Conservation (phyloP, 768 basidiomycete species). For the Mycena venus region DNA sequence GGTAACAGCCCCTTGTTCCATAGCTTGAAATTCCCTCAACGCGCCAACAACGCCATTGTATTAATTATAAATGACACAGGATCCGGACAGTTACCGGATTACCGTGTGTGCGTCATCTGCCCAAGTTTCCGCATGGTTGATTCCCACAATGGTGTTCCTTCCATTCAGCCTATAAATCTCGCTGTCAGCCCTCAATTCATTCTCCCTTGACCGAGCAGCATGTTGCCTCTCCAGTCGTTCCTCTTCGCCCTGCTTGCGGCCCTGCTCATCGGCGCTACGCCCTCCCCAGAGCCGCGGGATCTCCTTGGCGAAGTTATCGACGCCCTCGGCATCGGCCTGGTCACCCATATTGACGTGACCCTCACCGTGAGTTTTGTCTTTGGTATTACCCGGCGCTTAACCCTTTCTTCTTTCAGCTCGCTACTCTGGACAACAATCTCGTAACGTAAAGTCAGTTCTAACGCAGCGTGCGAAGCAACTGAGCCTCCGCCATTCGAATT, state of each 20-base stretch:
- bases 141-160: background rate
- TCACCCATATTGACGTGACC: slow-evolving; percentile 51
- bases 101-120: background rate
- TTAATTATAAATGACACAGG: background rate
- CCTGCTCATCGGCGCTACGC: slow-evolving; percentile 38
- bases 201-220: background rate
- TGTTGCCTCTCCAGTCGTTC: slow-evolving; percentile 8
- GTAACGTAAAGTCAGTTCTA: slow-evolving; percentile 44
- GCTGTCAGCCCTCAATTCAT: background rate
- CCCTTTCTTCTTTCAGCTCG: too few species aligned
- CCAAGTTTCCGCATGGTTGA: background rate
- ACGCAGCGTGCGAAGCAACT: slow-evolving; percentile 15
- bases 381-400: too few species aligned
- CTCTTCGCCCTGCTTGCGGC: slow-evolving; percentile 40
- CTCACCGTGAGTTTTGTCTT: slow-evolving; percentile 52
- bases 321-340: slow-evolving; percentile 52
- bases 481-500: slow-evolving; percentile 50
- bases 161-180: background rate
- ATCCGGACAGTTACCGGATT: background rate
- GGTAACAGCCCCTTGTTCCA: too few species aligned
- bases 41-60: too few species aligned
- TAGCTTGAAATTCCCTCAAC: too few species aligned
- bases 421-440: slow-evolving; percentile 49
- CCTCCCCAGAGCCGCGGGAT: slow-evolving; percentile 39
- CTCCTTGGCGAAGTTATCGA: slow-evolving; percentile 55